phyloP scores from a whole-genome alignment of 2,329 filamentous ascomycete genomes.

The Sporothrix luriei region DNA sequence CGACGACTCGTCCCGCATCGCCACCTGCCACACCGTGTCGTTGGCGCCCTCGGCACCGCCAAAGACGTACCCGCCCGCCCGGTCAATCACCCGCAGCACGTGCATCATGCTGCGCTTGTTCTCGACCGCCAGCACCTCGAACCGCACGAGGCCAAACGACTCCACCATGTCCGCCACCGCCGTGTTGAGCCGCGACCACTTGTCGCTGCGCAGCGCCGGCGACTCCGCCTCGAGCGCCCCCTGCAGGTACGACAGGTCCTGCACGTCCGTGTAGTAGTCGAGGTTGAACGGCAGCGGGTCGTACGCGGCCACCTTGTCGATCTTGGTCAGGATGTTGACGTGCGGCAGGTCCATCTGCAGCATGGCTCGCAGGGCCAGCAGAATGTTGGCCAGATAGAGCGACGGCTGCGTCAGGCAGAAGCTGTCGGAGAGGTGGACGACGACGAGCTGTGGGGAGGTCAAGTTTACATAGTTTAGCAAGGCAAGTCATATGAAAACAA shows the following conservation, averaged over 20 bases:
- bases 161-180: conserved; percentile 86
- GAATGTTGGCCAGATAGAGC: conserved; percentile 89
- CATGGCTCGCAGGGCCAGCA: conserved; percentile 93
- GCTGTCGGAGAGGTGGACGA: conserved; percentile 90
- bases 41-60: conserved; percentile 88
- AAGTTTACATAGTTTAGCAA: too few species aligned
- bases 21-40: conserved; percentile 95
- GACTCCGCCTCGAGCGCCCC: conserved; percentile 80
- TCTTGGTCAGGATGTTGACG: conserved; percentile 94
- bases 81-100: conserved; percentile 83
- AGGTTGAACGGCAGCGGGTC: conserved; percentile 90
- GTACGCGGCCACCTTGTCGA: conserved; percentile 88
- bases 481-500: background rate
- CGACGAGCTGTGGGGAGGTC: conserved; percentile 68
- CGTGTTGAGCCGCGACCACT: conserved; percentile 82
- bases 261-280: conserved; percentile 96
- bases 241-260: conserved; percentile 83
- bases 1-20: conserved; percentile 76
- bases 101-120: conserved; percentile 98
- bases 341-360: conserved; percentile 97
- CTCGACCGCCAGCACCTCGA: conserved; percentile 92
- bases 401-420: conserved; percentile 92
- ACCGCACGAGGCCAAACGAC: conserved; percentile 84
- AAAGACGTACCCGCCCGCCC: conserved; percentile 91
- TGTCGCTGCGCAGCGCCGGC: conserved; percentile 67